Percentiles rank a stretch among this genome's conserved stretches.
Conservation (phyloP, 495 filamentous ascomycete genomes). For the Aspergillus taichungensis region DNA sequence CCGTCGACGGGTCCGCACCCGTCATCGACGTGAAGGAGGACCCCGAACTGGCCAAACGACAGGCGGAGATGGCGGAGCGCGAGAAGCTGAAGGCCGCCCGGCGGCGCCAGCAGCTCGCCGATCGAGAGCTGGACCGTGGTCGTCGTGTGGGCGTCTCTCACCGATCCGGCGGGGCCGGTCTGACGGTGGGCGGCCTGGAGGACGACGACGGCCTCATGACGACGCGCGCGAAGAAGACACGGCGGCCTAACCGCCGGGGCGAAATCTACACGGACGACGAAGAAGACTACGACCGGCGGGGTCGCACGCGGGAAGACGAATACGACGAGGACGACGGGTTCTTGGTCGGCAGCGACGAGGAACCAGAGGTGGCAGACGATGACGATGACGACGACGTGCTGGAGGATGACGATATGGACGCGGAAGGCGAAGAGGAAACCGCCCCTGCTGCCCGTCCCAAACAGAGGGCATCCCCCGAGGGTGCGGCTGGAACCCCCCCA, state of each 20-base stretch:
- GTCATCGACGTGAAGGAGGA: slow-evolving; percentile 58
- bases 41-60: slow-evolving; percentile 67
- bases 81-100: slow-evolving; percentile 60
- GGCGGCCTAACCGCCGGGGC: slow-evolving; percentile 37
- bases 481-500: slow-evolving; percentile 25
- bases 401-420: slow-evolving; percentile 49
- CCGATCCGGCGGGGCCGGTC: slow-evolving; percentile 43
- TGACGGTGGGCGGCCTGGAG: slow-evolving; percentile 69
- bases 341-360: slow-evolving; percentile 66
- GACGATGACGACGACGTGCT: slow-evolving; percentile 58
- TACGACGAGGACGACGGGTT: slow-evolving; percentile 79
- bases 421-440: slow-evolving; percentile 48
- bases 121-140: slow-evolving; percentile 52
- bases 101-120: slow-evolving; percentile 56
- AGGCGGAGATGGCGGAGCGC: slow-evolving; percentile 66
- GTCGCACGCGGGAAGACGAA: slow-evolving; percentile 62
- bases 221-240: slow-evolving; percentile 35
- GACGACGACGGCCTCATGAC: slow-evolving; percentile 47
- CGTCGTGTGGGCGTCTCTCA: slow-evolving; percentile 41
- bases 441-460: slow-evolving; percentile 16
- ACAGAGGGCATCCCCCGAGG: slow-evolving; percentile 15
- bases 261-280: slow-evolving; percentile 50
- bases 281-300: slow-evolving; percentile 54
- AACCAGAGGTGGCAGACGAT: slow-evolving; percentile 48
- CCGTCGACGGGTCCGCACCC: slow-evolving; percentile 48